Evolutionary conservation across 1,284 basidiomycete species (phyloP), one percentile per base, ranked within the genome.

Genomic region (Sutorius eximius): DNA sequence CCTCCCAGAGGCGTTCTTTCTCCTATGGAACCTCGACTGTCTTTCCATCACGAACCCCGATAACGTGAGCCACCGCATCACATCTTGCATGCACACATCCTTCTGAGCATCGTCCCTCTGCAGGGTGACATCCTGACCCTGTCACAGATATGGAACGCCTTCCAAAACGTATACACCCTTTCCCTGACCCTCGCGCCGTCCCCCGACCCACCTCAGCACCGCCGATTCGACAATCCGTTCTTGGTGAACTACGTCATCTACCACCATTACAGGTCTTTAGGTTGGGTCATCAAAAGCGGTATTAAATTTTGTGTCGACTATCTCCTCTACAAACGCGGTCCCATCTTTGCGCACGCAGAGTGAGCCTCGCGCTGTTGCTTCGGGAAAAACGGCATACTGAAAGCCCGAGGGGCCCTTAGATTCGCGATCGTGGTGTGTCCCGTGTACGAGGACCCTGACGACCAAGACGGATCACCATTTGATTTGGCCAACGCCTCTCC

Each of bases 251-350:
- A 98, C 67, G 86, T 89, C 47, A 86, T 85, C 8, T 98, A 96
- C 68, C 96, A 99, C 70, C 94, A 99, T 73, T 99, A 92, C 69
- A 86, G 96, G 20, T 94, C 95, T 2, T 80, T 99, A 5, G 97
- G 97, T n/a, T 99, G 97, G 97, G 91, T 98, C 16, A 88, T 98
- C 57, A 94, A 95, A 71, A 86, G 85, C 24, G 97, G 97, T 3
- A 87, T 97, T 76, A 99, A 99, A 73, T 99, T 99, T 73, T 98
- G 95, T 67, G 90, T 90, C 41, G 97, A 99, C 67, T 93, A 91
- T 75, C 79, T 99, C 15, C 75, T 99, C 32, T 99, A 99, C 73
- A 95, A 95, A 59, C 83, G 89, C 10, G 97, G 97, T 0, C 95
- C 96, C 0, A 93, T 97, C 0, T 98, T 98, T 70, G 81, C 87